A percentile compares a stretch with the other conserved stretches of the same genome.
Conservation (phyloP, 2,329 filamentous ascomycete genomes). For the Calycina herbarum region DNA sequence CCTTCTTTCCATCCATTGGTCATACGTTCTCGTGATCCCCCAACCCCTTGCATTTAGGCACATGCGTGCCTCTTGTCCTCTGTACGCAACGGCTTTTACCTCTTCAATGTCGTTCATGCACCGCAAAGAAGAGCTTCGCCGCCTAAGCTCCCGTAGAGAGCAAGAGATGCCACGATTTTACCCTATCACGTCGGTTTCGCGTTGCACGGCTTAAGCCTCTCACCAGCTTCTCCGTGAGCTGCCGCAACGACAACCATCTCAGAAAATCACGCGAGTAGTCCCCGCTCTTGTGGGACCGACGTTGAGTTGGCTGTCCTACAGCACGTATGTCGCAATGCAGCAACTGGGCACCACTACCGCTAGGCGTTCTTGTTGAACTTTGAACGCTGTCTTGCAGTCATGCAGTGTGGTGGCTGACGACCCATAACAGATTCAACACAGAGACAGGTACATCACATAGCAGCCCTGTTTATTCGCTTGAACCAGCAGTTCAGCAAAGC, state of each 20-base stretch:
- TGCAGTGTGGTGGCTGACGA: constrained; percentile 33
- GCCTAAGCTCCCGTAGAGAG: constrained; percentile 25
- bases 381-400: constrained; percentile 34
- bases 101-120: constrained; percentile 22
- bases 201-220: constrained; percentile 37
- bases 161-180: constrained; percentile 33
- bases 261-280: constrained; percentile 35
- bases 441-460: constrained; percentile 36
- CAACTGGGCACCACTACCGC: constrained; percentile 31
- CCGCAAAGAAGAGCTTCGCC: constrained; percentile 20
- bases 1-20: constrained; percentile 29
- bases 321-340: constrained; percentile 24
- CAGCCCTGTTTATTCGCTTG: constrained; percentile 37
- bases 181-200: constrained; percentile 24
- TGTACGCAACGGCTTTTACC: constrained; percentile 17
- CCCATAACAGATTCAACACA: constrained; percentile 36
- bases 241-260: constrained; percentile 19
- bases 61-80: constrained; percentile 24
- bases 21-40: constrained; percentile 26
- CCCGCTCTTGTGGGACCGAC: constrained; percentile 29
- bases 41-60: constrained; percentile 33
- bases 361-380: constrained; percentile 27
- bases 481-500: constrained; percentile 35
- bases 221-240: constrained; percentile 26
- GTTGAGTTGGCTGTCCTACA: constrained; percentile 35